These are phyloP conservation scores for Bimuria novae-zelandiae DNA, from an alignment of 2,329 filamentous ascomycete species.

Conservation along the genomic window DNA sequence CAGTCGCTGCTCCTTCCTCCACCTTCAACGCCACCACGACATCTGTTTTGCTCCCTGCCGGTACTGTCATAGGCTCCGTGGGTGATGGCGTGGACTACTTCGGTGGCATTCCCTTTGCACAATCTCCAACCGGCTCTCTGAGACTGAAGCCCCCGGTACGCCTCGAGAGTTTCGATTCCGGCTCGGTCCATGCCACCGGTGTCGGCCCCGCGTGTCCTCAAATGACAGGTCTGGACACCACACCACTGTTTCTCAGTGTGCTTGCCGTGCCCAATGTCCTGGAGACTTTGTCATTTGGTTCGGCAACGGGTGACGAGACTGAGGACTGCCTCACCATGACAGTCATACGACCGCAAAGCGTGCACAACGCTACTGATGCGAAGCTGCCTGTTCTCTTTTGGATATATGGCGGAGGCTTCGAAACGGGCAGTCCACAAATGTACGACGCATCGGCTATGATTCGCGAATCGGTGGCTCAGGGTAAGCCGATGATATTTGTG, in stretches of 20 bases:
- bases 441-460: conserved; percentile 50
- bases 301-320: neutral
- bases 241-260: neutral
- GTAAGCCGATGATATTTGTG: conserved; percentile 73
- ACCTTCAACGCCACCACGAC: neutral
- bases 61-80: conserved; percentile 2
- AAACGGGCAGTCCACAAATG: conserved; percentile 43
- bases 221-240: neutral
- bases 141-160: neutral
- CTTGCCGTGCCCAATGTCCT: neutral
- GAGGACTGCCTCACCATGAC: neutral
- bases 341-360: neutral
- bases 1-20: too few relatives aligned
- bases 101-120: conserved; percentile 3
- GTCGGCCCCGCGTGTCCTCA: neutral
- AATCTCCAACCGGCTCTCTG: neutral
- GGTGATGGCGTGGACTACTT: conserved; percentile 7
- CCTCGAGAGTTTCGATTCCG: neutral
- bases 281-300: neutral
- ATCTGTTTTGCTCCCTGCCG: conserved; percentile 6
- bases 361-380: neutral
- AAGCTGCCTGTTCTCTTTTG: conserved; percentile 56
- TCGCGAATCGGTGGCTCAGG: conserved; percentile 49
- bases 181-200: neutral
- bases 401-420: conserved; percentile 54